phyloP scores from a whole-genome alignment of 257 asterid genomes.

The Salvia miltiorrhiza region DNA sequence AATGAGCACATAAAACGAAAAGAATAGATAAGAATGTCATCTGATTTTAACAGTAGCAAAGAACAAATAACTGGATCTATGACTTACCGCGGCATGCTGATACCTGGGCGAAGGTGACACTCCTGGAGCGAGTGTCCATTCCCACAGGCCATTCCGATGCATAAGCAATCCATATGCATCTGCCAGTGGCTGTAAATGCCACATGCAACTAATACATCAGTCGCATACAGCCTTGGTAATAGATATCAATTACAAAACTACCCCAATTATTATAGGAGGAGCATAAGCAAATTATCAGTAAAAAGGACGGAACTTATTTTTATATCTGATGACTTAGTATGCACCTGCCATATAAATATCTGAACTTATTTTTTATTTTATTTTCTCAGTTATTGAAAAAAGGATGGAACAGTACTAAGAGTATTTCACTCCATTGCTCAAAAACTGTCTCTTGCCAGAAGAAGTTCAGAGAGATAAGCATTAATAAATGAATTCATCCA shows the following conservation, averaged over 20 bases:
- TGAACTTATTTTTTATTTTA: background rate
- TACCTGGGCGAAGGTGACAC: conserved; percentile 93
- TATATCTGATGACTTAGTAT: conserved; percentile 3
- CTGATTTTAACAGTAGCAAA: conserved; percentile 15
- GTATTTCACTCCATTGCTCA: background rate
- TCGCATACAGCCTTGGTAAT: conserved; percentile 6
- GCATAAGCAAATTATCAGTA: background rate
- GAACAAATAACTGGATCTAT: background rate
- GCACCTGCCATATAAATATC: background rate
- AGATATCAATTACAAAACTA: background rate
- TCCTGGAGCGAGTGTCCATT: conserved; percentile 99
- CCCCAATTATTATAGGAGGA: background rate
- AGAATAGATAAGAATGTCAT: background rate
- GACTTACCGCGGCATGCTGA: conserved; percentile 97
- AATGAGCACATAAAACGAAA: background rate
- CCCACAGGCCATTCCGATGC: conserved; percentile 99
- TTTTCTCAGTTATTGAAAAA: background rate
- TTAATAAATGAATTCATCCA: conserved; percentile 16
- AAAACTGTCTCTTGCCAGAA: background rate
- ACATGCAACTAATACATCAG: conserved; percentile 24
- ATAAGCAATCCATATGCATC: conserved; percentile 98
- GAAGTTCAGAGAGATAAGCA: background rate
- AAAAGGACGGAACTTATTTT: too few species aligned
- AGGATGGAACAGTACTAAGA: background rate
- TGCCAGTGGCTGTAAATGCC: conserved; percentile 64